Evolutionary conservation across 306 rosid species (phyloP).

Genomic region (Quercus rubra): DNA sequence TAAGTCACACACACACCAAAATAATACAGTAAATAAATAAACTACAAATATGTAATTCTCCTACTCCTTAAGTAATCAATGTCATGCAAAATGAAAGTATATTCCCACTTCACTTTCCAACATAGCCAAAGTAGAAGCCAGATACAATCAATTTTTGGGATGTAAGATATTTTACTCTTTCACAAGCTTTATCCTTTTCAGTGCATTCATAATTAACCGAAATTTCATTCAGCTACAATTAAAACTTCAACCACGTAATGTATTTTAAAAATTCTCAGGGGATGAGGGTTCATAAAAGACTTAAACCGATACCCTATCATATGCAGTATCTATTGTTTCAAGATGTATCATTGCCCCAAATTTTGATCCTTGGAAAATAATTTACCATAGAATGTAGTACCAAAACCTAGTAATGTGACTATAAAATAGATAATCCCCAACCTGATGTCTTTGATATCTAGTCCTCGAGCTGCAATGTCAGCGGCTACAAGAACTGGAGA

Average conservation of each 20-base stretch:
- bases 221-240: background rate
- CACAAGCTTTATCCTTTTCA: background rate
- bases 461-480: slow-evolving; percentile 93
- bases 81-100: background rate
- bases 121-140: background rate
- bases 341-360: background rate
- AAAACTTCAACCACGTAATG: background rate
- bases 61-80: background rate
- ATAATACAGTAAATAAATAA: background rate
- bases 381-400: background rate
- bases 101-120: background rate
- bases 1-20: background rate
- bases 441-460: slow-evolving; percentile 96
- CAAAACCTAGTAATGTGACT: background rate
- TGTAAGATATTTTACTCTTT: too few relatives aligned
- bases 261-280: background rate
- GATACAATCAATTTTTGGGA: background rate
- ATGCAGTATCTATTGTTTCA: background rate
- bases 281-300: background rate
- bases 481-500: slow-evolving; percentile 94
- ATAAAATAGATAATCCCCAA: slow-evolving; percentile 21
- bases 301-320: background rate
- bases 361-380: background rate
- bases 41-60: background rate
- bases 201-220: background rate